Evolutionary conservation across 139 green algal species (phyloP).

Genomic region (Volvox reticuliferus): DNA sequence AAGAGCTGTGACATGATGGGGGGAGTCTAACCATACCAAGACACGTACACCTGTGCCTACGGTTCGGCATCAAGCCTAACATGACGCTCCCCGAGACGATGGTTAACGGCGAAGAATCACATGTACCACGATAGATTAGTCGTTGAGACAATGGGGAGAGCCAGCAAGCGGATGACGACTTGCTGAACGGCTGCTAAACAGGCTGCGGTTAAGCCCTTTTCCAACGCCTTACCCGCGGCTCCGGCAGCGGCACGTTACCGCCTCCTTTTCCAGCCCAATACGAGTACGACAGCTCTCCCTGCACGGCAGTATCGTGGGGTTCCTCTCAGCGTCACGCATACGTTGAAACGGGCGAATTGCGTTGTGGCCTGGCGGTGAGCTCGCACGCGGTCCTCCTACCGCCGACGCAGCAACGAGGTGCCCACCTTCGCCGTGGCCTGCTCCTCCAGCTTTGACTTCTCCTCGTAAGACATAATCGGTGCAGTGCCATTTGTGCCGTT

Average conservation of each 20-base stretch:
- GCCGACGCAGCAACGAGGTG: neutral
- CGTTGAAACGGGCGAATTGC: neutral
- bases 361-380: neutral
- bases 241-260: neutral
- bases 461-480: neutral
- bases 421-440: constrained; percentile 55
- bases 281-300: constrained; percentile 36
- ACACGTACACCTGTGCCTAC: too few species aligned
- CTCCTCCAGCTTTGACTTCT: constrained; percentile 48
- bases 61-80: too few species aligned
- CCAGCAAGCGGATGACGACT: too few species aligned
- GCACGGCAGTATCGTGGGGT: neutral
- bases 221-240: constrained; percentile 16
- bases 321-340: neutral
- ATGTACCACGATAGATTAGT: too few species aligned
- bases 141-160: too few species aligned
- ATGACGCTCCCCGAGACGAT: too few species aligned
- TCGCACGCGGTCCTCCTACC: neutral
- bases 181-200: too few species aligned
- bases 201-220: too few species aligned
- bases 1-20: too few species aligned
- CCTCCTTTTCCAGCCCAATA: constrained; percentile 33
- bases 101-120: too few species aligned
- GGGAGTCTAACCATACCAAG: too few species aligned
- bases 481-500: neutral